These are phyloP conservation scores for Scheffersomyces lignosus DNA, from an alignment of 805 yeast genomes.

Conservation along the genomic window DNA sequence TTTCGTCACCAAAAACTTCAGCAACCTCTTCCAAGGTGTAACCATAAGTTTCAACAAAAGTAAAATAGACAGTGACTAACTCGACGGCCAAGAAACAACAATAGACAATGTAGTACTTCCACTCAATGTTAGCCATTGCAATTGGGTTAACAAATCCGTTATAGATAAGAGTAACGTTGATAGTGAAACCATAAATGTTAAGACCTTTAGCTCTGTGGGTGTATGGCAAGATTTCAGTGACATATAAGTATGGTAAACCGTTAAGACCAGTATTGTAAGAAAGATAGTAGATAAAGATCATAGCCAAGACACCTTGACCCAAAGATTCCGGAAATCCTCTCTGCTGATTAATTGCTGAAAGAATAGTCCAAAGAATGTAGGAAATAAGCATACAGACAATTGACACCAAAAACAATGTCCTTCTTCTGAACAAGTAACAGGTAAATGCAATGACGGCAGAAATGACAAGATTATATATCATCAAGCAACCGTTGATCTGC, in stretches of 20 bases:
- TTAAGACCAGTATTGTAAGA: slow-evolving; percentile 44
- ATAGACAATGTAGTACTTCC: slow-evolving; percentile 47
- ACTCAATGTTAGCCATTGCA: slow-evolving; percentile 41
- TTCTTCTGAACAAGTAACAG: slow-evolving; percentile 29
- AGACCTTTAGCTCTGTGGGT: slow-evolving; percentile 44
- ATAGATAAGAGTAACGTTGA: slow-evolving; percentile 19
- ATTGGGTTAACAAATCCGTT: slow-evolving; percentile 22
- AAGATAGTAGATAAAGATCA: slow-evolving; percentile 49
- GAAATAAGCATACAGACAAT: slow-evolving; percentile 35
- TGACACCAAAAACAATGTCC: slow-evolving; percentile 36
- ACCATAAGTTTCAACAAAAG: slow-evolving; percentile 44
- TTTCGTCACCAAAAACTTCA: slow-evolving; percentile 41
- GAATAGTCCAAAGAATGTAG: slow-evolving; percentile 43
- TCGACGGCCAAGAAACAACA: slow-evolving; percentile 30
- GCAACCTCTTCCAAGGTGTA: slow-evolving; percentile 45
- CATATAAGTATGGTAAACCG: slow-evolving; percentile 47
- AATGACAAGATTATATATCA: slow-evolving; percentile 45
- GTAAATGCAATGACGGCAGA: slow-evolving; percentile 20
- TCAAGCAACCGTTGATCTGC: slow-evolving; percentile 51
- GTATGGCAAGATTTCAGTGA: slow-evolving; percentile 43
- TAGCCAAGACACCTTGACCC: slow-evolving; percentile 49
- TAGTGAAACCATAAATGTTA: slow-evolving; percentile 24
- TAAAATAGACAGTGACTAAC: slow-evolving; percentile 27
- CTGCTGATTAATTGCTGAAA: slow-evolving; percentile 47
- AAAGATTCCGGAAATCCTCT: slow-evolving; percentile 37